phyloP scores from a whole-genome alignment of 805 yeast genomes.

The Ogataea thermomethanolica region DNA sequence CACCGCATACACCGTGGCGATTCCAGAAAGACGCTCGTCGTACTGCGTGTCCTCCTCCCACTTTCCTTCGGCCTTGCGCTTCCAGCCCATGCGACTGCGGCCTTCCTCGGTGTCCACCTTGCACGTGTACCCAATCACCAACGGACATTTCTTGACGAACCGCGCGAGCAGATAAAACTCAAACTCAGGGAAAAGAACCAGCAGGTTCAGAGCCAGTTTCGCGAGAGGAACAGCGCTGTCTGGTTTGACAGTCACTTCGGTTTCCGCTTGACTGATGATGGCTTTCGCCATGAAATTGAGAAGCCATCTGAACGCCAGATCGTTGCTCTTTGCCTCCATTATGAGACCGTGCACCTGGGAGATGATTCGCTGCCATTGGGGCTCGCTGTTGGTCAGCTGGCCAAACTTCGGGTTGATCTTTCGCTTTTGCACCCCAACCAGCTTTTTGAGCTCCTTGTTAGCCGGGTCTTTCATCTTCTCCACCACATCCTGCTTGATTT shows the following conservation, averaged over 20 bases:
- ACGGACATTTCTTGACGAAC: conserved; percentile 88
- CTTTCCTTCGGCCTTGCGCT: conserved; percentile 44
- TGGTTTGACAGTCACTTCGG: conserved; percentile 81
- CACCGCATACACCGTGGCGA: conserved; percentile 74
- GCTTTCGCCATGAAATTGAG: conserved; percentile 83
- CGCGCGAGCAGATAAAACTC: conserved; percentile 66
- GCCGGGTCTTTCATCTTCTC: conserved; percentile 44
- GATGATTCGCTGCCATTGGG: conserved; percentile 54
- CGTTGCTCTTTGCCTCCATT: conserved; percentile 42
- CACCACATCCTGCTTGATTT: conserved; percentile 60
- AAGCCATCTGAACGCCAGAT: conserved; percentile 65
- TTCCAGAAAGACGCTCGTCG: conserved; percentile 85
- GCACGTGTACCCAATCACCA: conserved; percentile 78
- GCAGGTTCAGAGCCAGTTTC: conserved; percentile 51
- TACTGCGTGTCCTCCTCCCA: conserved; percentile 66
- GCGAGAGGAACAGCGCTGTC: conserved; percentile 79
- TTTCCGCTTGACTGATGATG: conserved; percentile 85
- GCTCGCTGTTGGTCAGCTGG: conserved; percentile 71
- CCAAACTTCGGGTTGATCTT: conserved; percentile 88
- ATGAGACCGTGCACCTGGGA: conserved; percentile 51
- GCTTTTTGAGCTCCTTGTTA: conserved; percentile 40
- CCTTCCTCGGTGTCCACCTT: conserved; percentile 78
- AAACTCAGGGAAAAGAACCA: conserved; percentile 48
- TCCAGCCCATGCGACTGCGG: conserved; percentile 84
- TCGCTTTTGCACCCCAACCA: conserved; percentile 62